Percentiles rank a stretch among this genome's conserved stretches.
phyloP scores from a whole-genome alignment of 257 asterid species.

The Solanum gandarillasii region DNA sequence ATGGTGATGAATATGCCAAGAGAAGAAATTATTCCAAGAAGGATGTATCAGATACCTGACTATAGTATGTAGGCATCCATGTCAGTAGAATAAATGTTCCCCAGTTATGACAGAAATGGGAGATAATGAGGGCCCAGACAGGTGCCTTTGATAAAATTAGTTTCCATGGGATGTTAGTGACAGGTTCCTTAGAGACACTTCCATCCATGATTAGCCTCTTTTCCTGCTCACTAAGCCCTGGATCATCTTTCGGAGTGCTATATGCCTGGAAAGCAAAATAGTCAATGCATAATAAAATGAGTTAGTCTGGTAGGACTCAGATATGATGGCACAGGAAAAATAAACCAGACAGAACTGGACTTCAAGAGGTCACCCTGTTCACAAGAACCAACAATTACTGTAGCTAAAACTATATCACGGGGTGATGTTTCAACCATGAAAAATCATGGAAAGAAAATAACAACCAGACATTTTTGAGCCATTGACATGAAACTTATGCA shows the following conservation, averaged over 20 bases:
- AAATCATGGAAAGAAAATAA: not conserved
- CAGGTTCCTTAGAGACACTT: slow-evolving; percentile 58
- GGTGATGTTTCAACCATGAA: not conserved
- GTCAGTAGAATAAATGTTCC: slow-evolving; percentile 96
- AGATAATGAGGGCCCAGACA: slow-evolving; percentile 97
- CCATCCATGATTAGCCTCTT: slow-evolving; percentile 55
- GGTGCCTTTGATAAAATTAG: slow-evolving; percentile 77
- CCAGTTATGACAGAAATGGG: slow-evolving; percentile 99
- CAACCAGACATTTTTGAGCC: not conserved
- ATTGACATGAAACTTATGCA: not conserved
- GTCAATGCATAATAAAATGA: not conserved
- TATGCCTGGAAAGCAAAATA: slow-evolving; percentile 46
- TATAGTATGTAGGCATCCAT: slow-evolving; percentile 97
- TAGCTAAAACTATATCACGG: not conserved
- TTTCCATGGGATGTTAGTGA: slow-evolving; percentile 82
- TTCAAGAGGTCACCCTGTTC: not conserved
- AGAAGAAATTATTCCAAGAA: not conserved
- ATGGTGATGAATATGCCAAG: not conserved
- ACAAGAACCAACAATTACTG: not conserved
- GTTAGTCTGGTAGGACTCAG: not conserved
- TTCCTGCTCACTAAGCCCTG: slow-evolving; percentile 52
- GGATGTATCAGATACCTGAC: slow-evolving; percentile 48
- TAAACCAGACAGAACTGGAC: not conserved
- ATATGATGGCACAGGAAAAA: not conserved
- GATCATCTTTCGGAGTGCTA: slow-evolving; percentile 85